Conservation (phyloP, 768 basidiomycete species). For the Asterophora lycoperdoides region DNA sequence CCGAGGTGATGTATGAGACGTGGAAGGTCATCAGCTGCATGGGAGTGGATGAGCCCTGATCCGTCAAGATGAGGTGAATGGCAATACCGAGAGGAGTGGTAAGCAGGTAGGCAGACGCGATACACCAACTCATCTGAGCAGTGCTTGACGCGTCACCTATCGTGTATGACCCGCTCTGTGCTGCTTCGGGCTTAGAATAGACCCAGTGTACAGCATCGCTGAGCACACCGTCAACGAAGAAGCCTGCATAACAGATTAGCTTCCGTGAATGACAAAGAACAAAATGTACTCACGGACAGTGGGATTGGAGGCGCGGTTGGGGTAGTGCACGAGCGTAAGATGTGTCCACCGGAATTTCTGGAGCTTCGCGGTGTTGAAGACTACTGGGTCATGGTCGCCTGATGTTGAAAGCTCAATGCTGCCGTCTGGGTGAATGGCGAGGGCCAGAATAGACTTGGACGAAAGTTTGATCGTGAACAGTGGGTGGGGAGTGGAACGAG, state of each 20-base stretch:
- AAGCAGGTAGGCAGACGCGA: slow-evolving; percentile 63
- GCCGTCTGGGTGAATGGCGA: slow-evolving; percentile 54
- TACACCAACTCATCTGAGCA: slow-evolving; percentile 57
- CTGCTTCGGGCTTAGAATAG: slow-evolving; percentile 53
- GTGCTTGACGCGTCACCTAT: slow-evolving; percentile 51
- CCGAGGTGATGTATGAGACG: slow-evolving; percentile 79
- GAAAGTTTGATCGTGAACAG: slow-evolving; percentile 35
- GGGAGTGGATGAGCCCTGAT: slow-evolving; percentile 5
- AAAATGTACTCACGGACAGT: slow-evolving; percentile 52
- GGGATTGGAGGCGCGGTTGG: slow-evolving; percentile 49
- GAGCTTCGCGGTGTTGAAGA: slow-evolving; percentile 45
- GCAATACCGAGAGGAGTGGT: slow-evolving; percentile 51
- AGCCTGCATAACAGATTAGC: slow-evolving; percentile 35
- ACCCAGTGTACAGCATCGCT: slow-evolving; percentile 57
- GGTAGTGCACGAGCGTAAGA: slow-evolving; percentile 61
- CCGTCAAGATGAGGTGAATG: neutral
- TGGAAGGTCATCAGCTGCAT: slow-evolving; percentile 62
- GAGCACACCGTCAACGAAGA: slow-evolving; percentile 72
- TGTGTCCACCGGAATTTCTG: slow-evolving; percentile 69
- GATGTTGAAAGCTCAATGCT: slow-evolving; percentile 45
- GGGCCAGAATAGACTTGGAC: slow-evolving; percentile 31
- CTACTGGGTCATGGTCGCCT: slow-evolving; percentile 32
- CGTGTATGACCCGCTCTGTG: slow-evolving; percentile 38
- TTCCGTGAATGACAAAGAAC: neutral
- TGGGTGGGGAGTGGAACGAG: slow-evolving; percentile 26